A percentile compares a stretch with the other conserved stretches of the same genome.
phyloP scores from a whole-genome alignment of 805 yeast genomes.

The Wickerhamomyces bovis region DNA sequence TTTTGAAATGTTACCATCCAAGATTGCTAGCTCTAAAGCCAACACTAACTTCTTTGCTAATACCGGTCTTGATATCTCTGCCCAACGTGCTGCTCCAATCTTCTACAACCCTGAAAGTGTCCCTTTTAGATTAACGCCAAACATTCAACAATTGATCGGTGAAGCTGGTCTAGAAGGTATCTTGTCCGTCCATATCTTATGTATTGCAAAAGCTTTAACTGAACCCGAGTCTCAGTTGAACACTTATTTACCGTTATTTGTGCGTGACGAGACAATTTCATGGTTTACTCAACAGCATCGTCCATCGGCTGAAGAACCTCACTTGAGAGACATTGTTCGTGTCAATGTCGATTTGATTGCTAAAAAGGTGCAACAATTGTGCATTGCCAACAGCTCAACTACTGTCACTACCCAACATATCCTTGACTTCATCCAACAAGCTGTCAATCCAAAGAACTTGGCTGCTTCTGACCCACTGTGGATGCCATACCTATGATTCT shows the following conservation, averaged over 20 bases:
- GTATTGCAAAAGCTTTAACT: conserved; percentile 80
- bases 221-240: conserved; percentile 92
- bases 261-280: conserved; percentile 89
- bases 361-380: conserved; percentile 72
- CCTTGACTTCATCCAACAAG: conserved; percentile 85
- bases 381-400: conserved; percentile 50
- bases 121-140: conserved; percentile 95
- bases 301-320: conserved; percentile 76
- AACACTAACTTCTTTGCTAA: conserved; percentile 30
- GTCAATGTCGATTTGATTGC: conserved; percentile 81
- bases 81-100: conserved; percentile 51
- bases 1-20: conserved; percentile 91
- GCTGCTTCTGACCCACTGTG: conserved; percentile 89
- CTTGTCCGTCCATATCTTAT: conserved; percentile 74
- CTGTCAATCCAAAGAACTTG: conserved; percentile 89
- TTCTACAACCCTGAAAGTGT: conserved; percentile 90
- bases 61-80: conserved; percentile 28
- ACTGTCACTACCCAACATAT: conserved; percentile 80
- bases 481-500: conserved; percentile 75
- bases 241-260: conserved; percentile 87
- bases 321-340: conserved; percentile 78
- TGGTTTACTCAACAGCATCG: conserved; percentile 91
- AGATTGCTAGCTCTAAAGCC: conserved; percentile 48
- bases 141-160: conserved; percentile 89
- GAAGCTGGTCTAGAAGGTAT: conserved; percentile 92